Evolutionary conservation across 306 rosid species (phyloP), one percentile per base, ranked within the genome.

Genomic region (Erythrophleum fordii): DNA sequence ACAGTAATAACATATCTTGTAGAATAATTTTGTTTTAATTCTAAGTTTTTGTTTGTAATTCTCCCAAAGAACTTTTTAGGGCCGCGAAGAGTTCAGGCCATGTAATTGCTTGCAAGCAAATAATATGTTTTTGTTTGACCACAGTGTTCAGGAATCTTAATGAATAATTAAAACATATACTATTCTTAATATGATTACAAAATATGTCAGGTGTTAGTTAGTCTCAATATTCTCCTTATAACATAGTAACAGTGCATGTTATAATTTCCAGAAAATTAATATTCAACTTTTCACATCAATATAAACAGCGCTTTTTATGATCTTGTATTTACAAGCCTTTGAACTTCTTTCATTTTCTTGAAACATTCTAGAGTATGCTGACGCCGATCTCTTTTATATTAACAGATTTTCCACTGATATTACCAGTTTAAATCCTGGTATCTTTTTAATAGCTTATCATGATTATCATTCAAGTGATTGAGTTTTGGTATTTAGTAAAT

Each of bases 71-170:
- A 66, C 48, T 39, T 45, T 39, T 66, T 52, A 2, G 29, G 49
- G 51, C 41, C 22, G 29, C 39, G 45, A 14, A 42, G 56, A 70
- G 75, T 70, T 70, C 25, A 70, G 42, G 59, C 23, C 25, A 46
- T 46, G 59, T 59, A 48, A 46, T 70, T 17, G 75, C 75, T 8
- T 70, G 75, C 75, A 70, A 26, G 44, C 4, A 70, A 70, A 70
- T 11, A 10, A 23, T 26, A 70, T 46, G 26, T 70, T 70, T 35
- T 69, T 42, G 59, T 70, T 70, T 70, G 75, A 70, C 73, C 55
- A 41, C 14, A 42, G 55, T 69, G 73, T 69, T 44, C 22, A 42
- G 73, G 73, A 69, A 69, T 69, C 37, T 44, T 69, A 29, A 2
- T 22, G n/a, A 46, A 42, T 22, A 17, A 17, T 17, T 52, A 41